Base-by-base conservation (phyloP, 1,284 basidiomycete species). In the Puccinia hordei region DNA sequence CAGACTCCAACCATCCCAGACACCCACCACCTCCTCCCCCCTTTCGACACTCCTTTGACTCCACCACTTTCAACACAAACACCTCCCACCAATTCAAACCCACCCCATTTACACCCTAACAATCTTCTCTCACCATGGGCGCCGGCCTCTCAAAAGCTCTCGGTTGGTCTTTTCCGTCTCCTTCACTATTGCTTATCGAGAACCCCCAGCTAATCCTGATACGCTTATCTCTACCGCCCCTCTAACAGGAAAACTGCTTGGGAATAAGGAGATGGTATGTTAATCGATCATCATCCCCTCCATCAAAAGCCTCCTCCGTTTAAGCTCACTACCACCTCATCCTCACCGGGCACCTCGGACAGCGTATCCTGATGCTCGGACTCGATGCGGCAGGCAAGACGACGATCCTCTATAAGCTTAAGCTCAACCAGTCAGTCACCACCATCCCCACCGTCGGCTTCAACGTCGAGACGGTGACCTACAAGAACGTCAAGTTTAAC, bases 371-470 rank as follows among this genome's bases (percentile, higher is more conserved):
- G 44, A 85, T 85, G 85, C 82, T 85, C 51, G 85, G 85, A 19
- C 81, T 85, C 8, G 85, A 85, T 82, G 85, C 85, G 0, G 95
- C 95, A 78, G 95, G 95, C 85, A 98, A 98, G 88, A 98, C 95
- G 24, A 98, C 87, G 44, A 87, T 87, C 81, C 83, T 87, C 59
- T 87, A 87, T 84, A 87, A 87, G 82, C 85, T 87, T 82, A 87
- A 87, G 82, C 84, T 87, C 38, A 86, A 87, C 78, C 87, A 87
- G 74, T 85, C 83, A 51, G 87, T 87, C n/a, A 87, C 86, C n/a
- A 87, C 87, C 10, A 87, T 87, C 80, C 87, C 87, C 0, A 87
- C 87, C 15, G 85, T 86, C 13, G 87, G 87, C 5, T 87, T 87
- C 84, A 87, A 87, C 82, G 86, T 87, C 65, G 86, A 87, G 80